Evolutionary conservation across 441 rosid genomes (phyloP).

Genomic region (Mallotus repandus): DNA sequence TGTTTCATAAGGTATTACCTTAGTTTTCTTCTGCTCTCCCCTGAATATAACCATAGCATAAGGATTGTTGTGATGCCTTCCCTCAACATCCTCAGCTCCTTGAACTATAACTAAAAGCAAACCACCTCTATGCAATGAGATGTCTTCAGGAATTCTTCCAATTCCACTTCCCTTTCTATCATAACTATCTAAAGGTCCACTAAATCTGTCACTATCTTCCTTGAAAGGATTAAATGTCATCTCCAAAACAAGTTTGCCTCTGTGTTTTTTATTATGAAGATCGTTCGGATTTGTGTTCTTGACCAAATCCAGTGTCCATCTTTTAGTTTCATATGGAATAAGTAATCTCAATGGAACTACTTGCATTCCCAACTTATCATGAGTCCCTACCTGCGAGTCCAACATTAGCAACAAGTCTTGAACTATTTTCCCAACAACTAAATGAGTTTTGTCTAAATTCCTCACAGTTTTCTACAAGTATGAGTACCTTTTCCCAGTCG

Average conservation of each 20-base stretch:
- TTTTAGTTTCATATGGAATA: constrained; percentile 48
- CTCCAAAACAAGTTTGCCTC: constrained; percentile 65
- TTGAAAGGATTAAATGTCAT: constrained; percentile 65
- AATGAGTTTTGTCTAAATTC: too few species aligned
- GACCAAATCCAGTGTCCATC: constrained; percentile 54
- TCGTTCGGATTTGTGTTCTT: constrained; percentile 45
- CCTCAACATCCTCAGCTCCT: constrained; percentile 82
- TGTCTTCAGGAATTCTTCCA: background rate
- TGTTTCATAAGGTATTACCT: constrained; percentile 33
- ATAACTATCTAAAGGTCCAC: constrained; percentile 30
- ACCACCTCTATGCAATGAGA: constrained; percentile 44
- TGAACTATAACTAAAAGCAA: constrained; percentile 66
- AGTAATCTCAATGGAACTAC: constrained; percentile 54
- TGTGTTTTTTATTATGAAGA: constrained; percentile 44
- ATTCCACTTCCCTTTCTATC: constrained; percentile 33
- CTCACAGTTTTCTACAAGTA: too few species aligned
- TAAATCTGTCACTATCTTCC: constrained; percentile 46
- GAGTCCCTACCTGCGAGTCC: constrained; percentile 56
- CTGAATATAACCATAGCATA: constrained; percentile 68
- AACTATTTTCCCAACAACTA: too few species aligned
- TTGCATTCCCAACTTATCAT: constrained; percentile 80
- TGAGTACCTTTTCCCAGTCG: constrained; percentile 88
- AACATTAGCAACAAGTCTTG: too few species aligned
- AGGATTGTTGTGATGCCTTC: constrained; percentile 66
- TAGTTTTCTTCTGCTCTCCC: constrained; percentile 83